Evolutionary conservation across 2,329 filamentous ascomycete genomes (phyloP).

Genomic region (Fusarium nematophilum): DNA sequence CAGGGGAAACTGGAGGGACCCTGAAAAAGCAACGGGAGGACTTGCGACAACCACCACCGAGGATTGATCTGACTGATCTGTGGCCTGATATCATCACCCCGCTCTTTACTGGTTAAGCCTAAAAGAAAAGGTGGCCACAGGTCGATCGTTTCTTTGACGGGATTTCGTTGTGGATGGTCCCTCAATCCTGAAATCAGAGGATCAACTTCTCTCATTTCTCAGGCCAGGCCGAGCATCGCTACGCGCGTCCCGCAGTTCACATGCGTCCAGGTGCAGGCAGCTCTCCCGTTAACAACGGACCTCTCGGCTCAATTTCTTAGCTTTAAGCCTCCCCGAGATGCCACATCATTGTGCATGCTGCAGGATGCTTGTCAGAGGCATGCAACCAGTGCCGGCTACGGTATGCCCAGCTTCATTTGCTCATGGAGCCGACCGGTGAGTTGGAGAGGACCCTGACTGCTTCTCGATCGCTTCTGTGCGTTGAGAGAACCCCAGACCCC

Average conservation of each 20-base stretch:
- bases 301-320: no score
- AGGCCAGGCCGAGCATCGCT: neutral
- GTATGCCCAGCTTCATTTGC: no score
- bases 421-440: no score
- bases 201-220: neutral
- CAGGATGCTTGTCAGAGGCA: neutral
- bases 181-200: neutral
- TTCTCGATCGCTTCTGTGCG: no score
- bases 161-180: neutral
- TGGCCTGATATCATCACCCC: neutral
- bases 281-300: no score
- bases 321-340: no score
- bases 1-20: constrained; percentile 5
- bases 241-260: neutral
- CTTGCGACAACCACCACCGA: neutral
- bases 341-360: constrained; percentile 3
- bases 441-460: no score
- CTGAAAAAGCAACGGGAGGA: neutral
- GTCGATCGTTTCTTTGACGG: constrained; percentile 17
- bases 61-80: neutral
- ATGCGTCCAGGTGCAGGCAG: no score
- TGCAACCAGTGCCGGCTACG: no score
- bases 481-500: no score
- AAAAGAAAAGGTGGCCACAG: neutral
- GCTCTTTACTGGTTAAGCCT: neutral